Conservation (phyloP, 2,329 filamentous ascomycete genomes). For the Helminthosporium solani region DNA sequence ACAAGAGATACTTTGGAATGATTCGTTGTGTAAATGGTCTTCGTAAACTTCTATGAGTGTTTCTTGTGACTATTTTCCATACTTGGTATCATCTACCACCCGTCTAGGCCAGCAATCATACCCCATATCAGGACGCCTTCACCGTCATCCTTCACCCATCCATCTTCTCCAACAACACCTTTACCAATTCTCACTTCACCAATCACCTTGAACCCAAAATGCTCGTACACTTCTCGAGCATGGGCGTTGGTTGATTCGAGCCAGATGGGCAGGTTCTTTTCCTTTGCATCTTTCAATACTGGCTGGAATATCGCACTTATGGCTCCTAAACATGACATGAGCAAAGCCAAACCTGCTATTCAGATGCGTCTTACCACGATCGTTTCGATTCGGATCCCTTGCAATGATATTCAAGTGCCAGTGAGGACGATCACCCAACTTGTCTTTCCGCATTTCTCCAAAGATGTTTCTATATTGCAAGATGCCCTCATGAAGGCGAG, state of each 20-base stretch:
- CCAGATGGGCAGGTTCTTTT: constrained; percentile 3
- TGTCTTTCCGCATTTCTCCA: constrained; percentile 1
- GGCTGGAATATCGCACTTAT: constrained; percentile 3
- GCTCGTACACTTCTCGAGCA: constrained; percentile 2
- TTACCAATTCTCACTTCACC: constrained; percentile 1
- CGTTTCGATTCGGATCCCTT: not conserved
- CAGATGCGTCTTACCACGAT: not conserved
- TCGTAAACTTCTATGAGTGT: too few relatives aligned
- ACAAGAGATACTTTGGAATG: too few relatives aligned
- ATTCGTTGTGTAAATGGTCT: too few relatives aligned
- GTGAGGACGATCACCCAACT: constrained; percentile 2
- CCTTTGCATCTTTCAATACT: constrained; percentile 1
- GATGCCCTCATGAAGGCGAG: not conserved
- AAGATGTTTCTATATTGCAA: constrained; percentile 2
- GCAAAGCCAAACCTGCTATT: not conserved
- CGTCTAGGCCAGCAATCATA: constrained; percentile 5
- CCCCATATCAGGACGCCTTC: constrained; percentile 4
- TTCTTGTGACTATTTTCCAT: too few relatives aligned
- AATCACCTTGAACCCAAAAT: constrained; percentile 5
- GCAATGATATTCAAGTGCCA: constrained; percentile 4
- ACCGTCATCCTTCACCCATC: constrained; percentile 3
- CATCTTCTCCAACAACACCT: constrained; percentile 4
- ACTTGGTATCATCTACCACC: constrained; percentile 1
- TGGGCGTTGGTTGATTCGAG: constrained; percentile 6
- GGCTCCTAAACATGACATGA: not conserved